A percentile compares a stretch with the other conserved stretches of the same genome.
Evolutionary conservation across 805 yeast genomes (phyloP).

Genomic region (Kuraishia ogatae): DNA sequence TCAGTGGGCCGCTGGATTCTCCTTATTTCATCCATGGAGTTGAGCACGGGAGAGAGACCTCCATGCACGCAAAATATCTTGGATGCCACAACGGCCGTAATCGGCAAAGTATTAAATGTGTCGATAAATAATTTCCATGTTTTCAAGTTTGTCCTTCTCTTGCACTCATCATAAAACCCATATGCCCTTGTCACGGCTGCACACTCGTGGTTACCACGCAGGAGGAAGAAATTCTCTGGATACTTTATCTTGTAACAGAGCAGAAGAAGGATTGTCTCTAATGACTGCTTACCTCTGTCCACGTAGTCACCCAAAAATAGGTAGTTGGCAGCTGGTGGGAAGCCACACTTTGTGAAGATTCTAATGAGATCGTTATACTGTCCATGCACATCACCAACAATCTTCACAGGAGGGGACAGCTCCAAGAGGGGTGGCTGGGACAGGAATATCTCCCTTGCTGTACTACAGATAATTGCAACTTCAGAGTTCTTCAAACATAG

Average conservation of each 20-base stretch:
- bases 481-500: constrained; percentile 88
- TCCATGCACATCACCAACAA: constrained; percentile 94
- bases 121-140: constrained; percentile 93
- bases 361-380: constrained; percentile 89
- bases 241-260: constrained; percentile 92
- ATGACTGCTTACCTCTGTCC: constrained; percentile 92
- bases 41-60: constrained; percentile 69
- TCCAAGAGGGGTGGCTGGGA: constrained; percentile 88
- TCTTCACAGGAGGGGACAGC: constrained; percentile 77
- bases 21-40: constrained; percentile 66
- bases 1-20: constrained; percentile 76
- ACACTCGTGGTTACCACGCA: constrained; percentile 96
- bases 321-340: constrained; percentile 91
- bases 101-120: constrained; percentile 90
- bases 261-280: constrained; percentile 82
- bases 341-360: constrained; percentile 90
- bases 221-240: constrained; percentile 89
- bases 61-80: constrained; percentile 92
- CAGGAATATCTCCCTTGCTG: constrained; percentile 82
- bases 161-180: constrained; percentile 97
- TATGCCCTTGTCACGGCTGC: constrained; percentile 95
- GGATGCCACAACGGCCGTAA: constrained; percentile 92
- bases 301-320: constrained; percentile 94
- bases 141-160: constrained; percentile 83
- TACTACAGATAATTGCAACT: constrained; percentile 76